These are phyloP conservation scores for Pleurotus tuoliensis DNA, from an alignment of 768 basidiomycete species.

Conservation along the genomic window DNA sequence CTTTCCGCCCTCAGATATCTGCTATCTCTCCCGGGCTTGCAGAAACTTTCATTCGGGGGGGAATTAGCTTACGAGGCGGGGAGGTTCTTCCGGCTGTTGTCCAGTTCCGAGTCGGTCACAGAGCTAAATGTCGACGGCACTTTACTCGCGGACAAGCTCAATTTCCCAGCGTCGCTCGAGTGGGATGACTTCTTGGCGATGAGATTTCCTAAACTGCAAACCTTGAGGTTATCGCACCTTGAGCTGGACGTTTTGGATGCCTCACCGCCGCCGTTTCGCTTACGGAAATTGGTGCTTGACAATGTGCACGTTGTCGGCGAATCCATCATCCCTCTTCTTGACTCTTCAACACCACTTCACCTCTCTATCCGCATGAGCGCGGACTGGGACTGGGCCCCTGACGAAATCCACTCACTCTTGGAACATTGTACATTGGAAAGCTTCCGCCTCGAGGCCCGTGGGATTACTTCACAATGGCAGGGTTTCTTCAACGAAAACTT, in stretches of 20 bases:
- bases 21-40: constrained; percentile 38
- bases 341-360: constrained; percentile 30
- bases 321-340: constrained; percentile 34
- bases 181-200: constrained; percentile 51
- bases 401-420: constrained; percentile 37
- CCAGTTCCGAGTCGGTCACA: constrained; percentile 34
- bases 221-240: constrained; percentile 38
- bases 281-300: constrained; percentile 31
- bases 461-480: constrained; percentile 7
- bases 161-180: constrained; percentile 36
- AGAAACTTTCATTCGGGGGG: constrained; percentile 43
- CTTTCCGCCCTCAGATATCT: constrained; percentile 36
- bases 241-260: constrained; percentile 36
- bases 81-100: constrained; percentile 40
- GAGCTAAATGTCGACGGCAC: constrained; percentile 47
- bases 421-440: constrained; percentile 35
- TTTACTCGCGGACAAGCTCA: constrained; percentile 16
- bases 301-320: constrained; percentile 40
- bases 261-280: constrained; percentile 21
- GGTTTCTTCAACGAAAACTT: constrained; percentile 27
- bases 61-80: constrained; percentile 43
- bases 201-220: constrained; percentile 39
- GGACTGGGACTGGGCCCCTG: constrained; percentile 20
- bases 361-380: constrained; percentile 34
- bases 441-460: constrained; percentile 39